Percentiles rank a stretch among this genome's conserved stretches.
Evolutionary conservation across 2,329 filamentous ascomycete genomes (phyloP).

Genomic region (Scolecobasidium constrictum): DNA sequence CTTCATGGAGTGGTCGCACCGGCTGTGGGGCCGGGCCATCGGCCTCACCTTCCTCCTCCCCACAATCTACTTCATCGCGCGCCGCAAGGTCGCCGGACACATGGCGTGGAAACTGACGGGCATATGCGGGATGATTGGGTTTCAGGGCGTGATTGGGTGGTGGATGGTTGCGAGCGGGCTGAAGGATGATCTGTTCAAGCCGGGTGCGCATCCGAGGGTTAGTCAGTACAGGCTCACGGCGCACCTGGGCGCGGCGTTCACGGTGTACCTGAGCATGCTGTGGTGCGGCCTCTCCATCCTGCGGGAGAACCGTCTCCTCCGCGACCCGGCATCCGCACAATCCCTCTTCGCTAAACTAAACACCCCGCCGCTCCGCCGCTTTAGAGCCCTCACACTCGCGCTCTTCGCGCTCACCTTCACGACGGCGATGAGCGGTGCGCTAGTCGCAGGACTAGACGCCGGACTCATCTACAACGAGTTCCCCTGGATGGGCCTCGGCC

Average conservation of each 20-base stretch:
- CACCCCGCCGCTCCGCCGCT: conserved; percentile 29
- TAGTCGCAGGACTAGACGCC: conserved; percentile 91
- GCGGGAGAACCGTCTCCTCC: conserved; percentile 56
- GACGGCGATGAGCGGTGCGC: conserved; percentile 85
- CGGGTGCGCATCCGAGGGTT: conserved; percentile 81
- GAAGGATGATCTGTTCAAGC: conserved; percentile 89
- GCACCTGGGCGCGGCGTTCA: conserved; percentile 81
- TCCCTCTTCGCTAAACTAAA: conserved; percentile 51
- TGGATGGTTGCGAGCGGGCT: conserved; percentile 99
- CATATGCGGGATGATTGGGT: conserved; percentile 81
- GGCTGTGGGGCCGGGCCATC: conserved; percentile 86
- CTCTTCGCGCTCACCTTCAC: conserved; percentile 69
- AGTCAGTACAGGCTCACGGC: conserved; percentile 88
- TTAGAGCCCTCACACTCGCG: conserved; percentile 61
- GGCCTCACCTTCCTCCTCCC: conserved; percentile 84
- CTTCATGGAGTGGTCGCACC: conserved; percentile 98
- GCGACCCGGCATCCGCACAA: conserved; percentile 54
- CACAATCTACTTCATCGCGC: conserved; percentile 76
- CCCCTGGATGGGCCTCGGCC: conserved; percentile 80
- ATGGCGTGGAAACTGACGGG: conserved; percentile 72
- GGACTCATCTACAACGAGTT: conserved; percentile 99
- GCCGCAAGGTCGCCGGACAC: conserved; percentile 62
- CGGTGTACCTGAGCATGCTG: conserved; percentile 92
- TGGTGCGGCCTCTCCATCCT: conserved; percentile 78
- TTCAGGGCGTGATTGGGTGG: conserved; percentile 94